Conservation (phyloP, 257 asterid genomes). For the Euphrasia confusa region DNA sequence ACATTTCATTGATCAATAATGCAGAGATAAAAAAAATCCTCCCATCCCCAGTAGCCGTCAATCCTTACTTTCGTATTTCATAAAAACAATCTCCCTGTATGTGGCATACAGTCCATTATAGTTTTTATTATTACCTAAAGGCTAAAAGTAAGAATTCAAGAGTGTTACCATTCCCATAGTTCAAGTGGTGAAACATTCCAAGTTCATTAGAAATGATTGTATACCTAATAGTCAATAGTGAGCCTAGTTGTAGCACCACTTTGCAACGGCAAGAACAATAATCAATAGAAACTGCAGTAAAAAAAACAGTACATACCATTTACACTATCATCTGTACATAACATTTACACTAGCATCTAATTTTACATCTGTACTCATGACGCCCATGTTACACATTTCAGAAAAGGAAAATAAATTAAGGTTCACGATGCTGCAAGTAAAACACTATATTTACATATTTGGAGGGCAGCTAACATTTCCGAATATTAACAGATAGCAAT, state of each 20-base stretch:
- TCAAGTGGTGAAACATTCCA: not conserved
- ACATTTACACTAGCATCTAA: constrained; percentile 3
- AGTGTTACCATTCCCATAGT: too few relatives aligned
- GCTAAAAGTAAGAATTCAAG: too few relatives aligned
- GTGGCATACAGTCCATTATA: too few relatives aligned
- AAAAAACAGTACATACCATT: not conserved
- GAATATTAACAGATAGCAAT: not conserved
- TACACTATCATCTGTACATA: not conserved
- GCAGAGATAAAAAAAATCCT: too few relatives aligned
- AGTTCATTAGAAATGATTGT: not conserved
- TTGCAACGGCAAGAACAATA: not conserved
- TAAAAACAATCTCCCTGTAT: too few relatives aligned
- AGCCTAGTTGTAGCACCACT: not conserved
- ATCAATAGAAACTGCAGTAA: not conserved
- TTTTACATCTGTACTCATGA: not conserved
- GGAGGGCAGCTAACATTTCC: not conserved
- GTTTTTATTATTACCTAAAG: too few relatives aligned
- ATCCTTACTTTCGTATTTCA: too few relatives aligned
- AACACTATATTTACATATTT: not conserved
- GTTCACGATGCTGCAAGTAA: constrained; percentile 3
- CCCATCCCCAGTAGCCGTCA: too few relatives aligned
- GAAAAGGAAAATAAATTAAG: too few relatives aligned
- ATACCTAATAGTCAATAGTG: not conserved
- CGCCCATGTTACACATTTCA: not conserved
- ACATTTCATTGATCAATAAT: too few relatives aligned